Conservation (phyloP, 768 basidiomycete genomes). For the Trametes meyenii region DNA sequence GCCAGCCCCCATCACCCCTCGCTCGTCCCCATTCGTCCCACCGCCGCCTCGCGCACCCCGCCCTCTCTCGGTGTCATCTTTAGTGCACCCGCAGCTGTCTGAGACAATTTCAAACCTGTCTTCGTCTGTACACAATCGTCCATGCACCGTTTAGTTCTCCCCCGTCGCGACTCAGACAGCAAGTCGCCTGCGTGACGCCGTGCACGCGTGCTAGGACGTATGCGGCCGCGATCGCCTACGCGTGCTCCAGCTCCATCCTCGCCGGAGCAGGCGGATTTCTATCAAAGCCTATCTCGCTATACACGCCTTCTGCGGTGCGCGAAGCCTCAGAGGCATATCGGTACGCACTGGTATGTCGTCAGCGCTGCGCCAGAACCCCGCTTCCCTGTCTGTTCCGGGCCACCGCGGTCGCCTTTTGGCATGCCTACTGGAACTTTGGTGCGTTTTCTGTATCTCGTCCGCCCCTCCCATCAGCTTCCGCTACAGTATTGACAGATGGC, state of each 20-base stretch:
- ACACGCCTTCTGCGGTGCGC: slow-evolving; percentile 10
- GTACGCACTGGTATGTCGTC: slow-evolving; percentile 22
- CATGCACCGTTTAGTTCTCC: not conserved
- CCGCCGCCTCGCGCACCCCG: not conserved
- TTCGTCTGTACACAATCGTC: not conserved
- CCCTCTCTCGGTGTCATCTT: not conserved
- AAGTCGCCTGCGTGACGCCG: not conserved
- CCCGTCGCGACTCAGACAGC: not conserved
- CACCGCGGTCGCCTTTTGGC: not conserved
- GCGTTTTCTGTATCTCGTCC: slow-evolving; percentile 7
- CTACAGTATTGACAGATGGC: slow-evolving; percentile 21
- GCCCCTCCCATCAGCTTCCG: slow-evolving; percentile 15
- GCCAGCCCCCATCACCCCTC: not conserved
- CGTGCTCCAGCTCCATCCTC: slow-evolving; percentile 18
- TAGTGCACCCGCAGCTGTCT: not conserved
- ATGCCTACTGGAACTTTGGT: slow-evolving; percentile 1
- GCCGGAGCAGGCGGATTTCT: slow-evolving; percentile 13
- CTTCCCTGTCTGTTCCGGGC: slow-evolving; percentile 7
- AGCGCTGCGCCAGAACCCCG: slow-evolving; percentile 10
- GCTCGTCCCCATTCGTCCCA: not conserved
- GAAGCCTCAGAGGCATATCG: slow-evolving; percentile 4
- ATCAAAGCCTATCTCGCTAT: slow-evolving; percentile 8
- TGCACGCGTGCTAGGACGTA: slow-evolving; percentile 1
- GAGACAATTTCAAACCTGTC: not conserved
- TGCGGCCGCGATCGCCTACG: slow-evolving; percentile 10